Base-by-base conservation (phyloP, 768 basidiomycete species). In the Macrolepiota dolichaula region DNA sequence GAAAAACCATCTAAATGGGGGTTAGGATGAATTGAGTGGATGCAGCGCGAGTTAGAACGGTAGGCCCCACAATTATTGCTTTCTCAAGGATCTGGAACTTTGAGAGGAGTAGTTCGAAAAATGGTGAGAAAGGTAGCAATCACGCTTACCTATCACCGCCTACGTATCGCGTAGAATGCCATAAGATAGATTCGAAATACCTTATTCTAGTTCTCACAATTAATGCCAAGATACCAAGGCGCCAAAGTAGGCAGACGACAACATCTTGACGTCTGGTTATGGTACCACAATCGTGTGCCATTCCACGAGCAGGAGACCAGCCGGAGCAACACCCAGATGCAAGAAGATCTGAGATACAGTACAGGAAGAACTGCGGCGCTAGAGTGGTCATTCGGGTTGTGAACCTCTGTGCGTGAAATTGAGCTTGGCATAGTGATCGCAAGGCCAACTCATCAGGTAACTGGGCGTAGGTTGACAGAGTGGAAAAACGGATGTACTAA, bases 171-270 rank as follows among this genome's bases (percentile, higher is more conserved):
- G 36, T 54, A 38, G 15, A 24, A 54, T 27, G 17, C 51, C 36
- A 53, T 19, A 53, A 17, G 17, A 53, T 38, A 36, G 12, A 15
- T 12, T 38, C 52, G 38, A 37, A 24, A 19, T 19, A 17, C 15
- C 15, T 36, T n/a, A 44, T 15, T 19, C 13, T 54, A 36, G 22
- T 22, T 22, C 37, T 19, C 13, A 10, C n/a, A 57, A 50, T 38
- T 12, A 57, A 57, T 15, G 57, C 57, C 57, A 49, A 57, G 57
- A 50, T 22, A 24, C 50, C 17, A 35, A 24, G 47, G 55, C 25
- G 35, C 35, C 57, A 50, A 47, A 49, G 29, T 22, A 24, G 38
- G 35, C 46, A 15, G 36, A 49, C 10, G 19, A 25, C 24, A 3
- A 27, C n/a, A 42, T 27, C 19, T 17, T 15, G 35, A 17, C 24